phyloP scores from a whole-genome alignment of 164 flowering plant species.

The Chloranthus sessilifolius region DNA sequence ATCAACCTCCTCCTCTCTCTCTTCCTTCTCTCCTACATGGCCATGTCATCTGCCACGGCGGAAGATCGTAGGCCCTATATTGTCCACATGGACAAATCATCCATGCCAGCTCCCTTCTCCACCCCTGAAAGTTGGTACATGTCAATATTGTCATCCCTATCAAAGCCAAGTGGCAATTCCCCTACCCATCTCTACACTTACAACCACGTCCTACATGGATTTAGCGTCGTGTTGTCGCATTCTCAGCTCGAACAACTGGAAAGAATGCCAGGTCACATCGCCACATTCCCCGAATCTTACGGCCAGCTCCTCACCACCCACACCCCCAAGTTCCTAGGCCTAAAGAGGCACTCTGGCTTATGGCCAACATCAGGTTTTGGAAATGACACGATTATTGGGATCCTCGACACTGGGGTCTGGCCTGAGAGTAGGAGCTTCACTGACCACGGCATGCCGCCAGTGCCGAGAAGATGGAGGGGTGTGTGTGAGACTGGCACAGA shows the following conservation, averaged over 20 bases:
- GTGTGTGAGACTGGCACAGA: constrained; percentile 2
- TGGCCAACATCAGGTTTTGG: constrained; percentile 10
- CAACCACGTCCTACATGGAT: constrained; percentile 11
- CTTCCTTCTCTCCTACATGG: constrained; percentile 3
- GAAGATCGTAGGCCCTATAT: constrained; percentile 19
- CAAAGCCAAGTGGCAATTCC: background rate
- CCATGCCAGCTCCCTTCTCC: constrained; percentile 19
- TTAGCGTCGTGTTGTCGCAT: constrained; percentile 37
- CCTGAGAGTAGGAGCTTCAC: constrained; percentile 8
- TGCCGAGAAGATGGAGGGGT: constrained; percentile 6
- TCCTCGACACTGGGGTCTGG: constrained; percentile 10
- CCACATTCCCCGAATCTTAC: constrained; percentile 16
- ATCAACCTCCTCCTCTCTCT: constrained; percentile 1
- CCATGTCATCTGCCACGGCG: background rate
- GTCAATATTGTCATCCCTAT: constrained; percentile 4
- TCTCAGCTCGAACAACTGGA: constrained; percentile 35
- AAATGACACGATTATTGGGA: constrained; percentile 12
- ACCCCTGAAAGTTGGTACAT: constrained; percentile 10
- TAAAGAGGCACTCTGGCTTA: constrained; percentile 1
- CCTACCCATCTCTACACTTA: constrained; percentile 5
- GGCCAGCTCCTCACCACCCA: constrained; percentile 14
- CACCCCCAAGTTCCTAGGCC: constrained; percentile 12
- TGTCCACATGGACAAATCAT: constrained; percentile 28
- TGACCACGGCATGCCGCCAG: constrained; percentile 4
- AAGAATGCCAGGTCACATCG: constrained; percentile 37